Evolutionary conservation across 352 stramenopile genomes (phyloP), one percentile per base, ranked within the genome.

Genomic region (Lagenidium giganteum): DNA sequence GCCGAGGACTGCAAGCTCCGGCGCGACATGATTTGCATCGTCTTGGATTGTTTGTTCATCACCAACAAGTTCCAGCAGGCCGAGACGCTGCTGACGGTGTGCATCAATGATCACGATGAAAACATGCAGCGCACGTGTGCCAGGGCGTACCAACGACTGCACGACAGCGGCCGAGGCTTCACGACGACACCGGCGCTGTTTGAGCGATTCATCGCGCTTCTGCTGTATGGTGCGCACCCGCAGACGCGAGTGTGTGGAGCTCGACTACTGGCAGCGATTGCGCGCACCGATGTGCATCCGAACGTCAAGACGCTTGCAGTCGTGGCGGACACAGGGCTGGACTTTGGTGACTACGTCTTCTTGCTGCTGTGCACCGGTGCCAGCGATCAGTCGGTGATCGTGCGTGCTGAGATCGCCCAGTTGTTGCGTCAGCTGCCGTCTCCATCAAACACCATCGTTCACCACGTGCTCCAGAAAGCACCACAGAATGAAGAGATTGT

Each of bases 1-100:
- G 50, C 60, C 6, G 71, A 84, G 25, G 68, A 82, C 48, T 81
- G 77, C 22, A 79, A 77, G 47, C 62, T 84, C 22, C 63, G 71
- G 14, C 58, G 59, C 16, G 68, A 81, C 37, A 84, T 81, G 66
- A 43, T 84, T 43, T 42, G 54, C 22, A 79, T 84, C 38, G 71
- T 82, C 25, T 46, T 84, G 21, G 71, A 84, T 50, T 84, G 71
- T 18, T 47, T 76, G 20, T 53, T 84, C 46, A 52, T 71, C 26
- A 65, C 64, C 0, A 42, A 46, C 1, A 64, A 66, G 4, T 73
- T 54, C 36, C 34, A 34, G 4, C 59, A 76, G 33, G 55, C 73
- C 4, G 61, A 75, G 46, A 45, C 25, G 13, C 39, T 84, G 29
- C 49, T 81, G 18, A 30, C 38, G 14, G 65, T 57, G n/a, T 84